Conservation (phyloP, 2,329 filamentous ascomycete species). For the Eurotiales sp. region DNA sequence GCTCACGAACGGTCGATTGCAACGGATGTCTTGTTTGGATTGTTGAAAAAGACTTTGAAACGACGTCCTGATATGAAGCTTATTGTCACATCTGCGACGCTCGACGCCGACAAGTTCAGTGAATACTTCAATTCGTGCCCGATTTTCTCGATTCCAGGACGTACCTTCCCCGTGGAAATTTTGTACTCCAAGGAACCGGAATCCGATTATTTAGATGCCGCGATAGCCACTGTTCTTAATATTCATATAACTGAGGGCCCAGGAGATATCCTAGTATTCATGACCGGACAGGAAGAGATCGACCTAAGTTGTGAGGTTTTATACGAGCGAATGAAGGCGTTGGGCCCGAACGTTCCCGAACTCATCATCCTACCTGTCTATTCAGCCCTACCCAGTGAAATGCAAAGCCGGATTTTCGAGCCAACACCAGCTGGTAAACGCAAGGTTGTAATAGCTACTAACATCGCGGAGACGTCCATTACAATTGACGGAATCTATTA, state of each 20-base stretch:
- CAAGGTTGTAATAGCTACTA: conserved; percentile 96
- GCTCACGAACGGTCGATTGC: conserved; percentile 96
- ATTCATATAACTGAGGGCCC: conserved; percentile 90
- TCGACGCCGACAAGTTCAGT: conserved; percentile 97
- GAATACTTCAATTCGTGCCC: conserved; percentile 94
- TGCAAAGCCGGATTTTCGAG: conserved; percentile 92
- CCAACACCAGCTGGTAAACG: conserved; percentile 79
- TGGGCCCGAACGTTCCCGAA: conserved; percentile 87
- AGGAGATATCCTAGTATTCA: conserved; percentile 92
- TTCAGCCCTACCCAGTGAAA: conserved; percentile 85
- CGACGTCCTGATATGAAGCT: conserved; percentile 83
- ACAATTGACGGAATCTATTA: conserved; percentile 98
- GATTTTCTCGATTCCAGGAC: conserved; percentile 92
- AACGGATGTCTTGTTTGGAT: conserved; percentile 89
- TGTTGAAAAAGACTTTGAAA: conserved; percentile 90
- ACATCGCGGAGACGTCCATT: conserved; percentile 96
- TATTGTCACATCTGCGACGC: conserved; percentile 92
- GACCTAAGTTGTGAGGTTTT: conserved; percentile 91
- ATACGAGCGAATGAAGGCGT: conserved; percentile 91
- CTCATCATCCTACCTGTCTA: conserved; percentile 95
- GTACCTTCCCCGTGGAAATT: conserved; percentile 92
- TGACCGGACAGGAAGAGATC: conserved; percentile 97
- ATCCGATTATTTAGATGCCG: conserved; percentile 89
- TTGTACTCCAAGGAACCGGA: conserved; percentile 94
- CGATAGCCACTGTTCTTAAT: conserved; percentile 96